Base-by-base conservation (phyloP, 192 early-diverging fungal genomes). In the Backusella parvicylindrica region DNA sequence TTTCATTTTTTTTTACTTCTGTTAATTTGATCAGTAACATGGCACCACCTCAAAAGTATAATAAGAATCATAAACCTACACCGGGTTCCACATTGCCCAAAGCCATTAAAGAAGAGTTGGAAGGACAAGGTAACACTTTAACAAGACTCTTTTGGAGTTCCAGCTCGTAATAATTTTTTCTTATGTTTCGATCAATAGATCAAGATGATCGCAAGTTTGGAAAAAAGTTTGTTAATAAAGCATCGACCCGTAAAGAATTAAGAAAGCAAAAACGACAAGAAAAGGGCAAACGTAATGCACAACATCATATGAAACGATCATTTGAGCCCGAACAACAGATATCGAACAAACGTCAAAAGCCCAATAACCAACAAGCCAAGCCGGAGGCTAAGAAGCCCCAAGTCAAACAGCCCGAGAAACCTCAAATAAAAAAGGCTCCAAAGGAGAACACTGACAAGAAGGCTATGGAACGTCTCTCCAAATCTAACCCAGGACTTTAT, bases 221-320 rank as follows among this genome's bases (percentile, higher is more conserved):
- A 56, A 80, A 77, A 64, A 79, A 83, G 23, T 88, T 82, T 74
- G 82, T 82, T 33, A 86, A 85, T 63, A 82, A 81, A 63, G 81
- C 78, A 3, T 78, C 79, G 0, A 77, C 77, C 8, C 72, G 86
- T 28, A 88, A 88, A 66, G 84, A 78, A 3, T 67, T 82, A 23
- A 75, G 86, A 41, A 88, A 88, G 68, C 82, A 88, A 71, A 80
- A 85, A 73, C 74, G 83, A 28, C 13, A 60, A 35, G 86, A 84
- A n/a, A 88, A 88, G 70, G 64, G 53, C 23, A 64, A 75, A 35
- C 41, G 74, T 41, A 30, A 74, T 41, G 23, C 23, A 71, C 35
- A 70, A 3, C 33, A 70, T 40, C 64, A 70, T 38, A 30, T 50
- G 72, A 66, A 85, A 79, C 49, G 78, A 75, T 31, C 78, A 41